Conservation (phyloP, 169 alveolate species). For the Babesia bovis region DNA sequence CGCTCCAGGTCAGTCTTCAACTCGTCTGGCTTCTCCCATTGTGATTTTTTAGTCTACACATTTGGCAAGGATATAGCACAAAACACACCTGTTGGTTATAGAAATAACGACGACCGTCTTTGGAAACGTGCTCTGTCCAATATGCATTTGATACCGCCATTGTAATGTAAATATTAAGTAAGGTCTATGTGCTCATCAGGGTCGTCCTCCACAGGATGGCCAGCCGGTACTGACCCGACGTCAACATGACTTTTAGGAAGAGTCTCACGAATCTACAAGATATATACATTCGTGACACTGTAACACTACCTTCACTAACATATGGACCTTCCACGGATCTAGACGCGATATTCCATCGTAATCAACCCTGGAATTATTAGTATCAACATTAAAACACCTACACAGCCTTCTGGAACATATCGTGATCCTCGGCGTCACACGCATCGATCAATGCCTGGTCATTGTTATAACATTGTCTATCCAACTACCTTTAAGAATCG, state of each 20-base stretch:
- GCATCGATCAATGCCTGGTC: conserved; percentile 53
- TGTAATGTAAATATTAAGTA: conserved; percentile 9
- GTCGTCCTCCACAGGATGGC: conserved; percentile 2
- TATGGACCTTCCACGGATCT: conserved; percentile 64
- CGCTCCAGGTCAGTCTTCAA: conserved; percentile 72
- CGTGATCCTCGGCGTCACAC: conserved; percentile 48
- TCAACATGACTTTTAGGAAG: conserved; percentile 16
- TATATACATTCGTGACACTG: not conserved
- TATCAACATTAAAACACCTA: not conserved
- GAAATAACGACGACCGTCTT: conserved; percentile 81
- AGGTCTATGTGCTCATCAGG: conserved; percentile 53
- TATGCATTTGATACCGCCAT: conserved; percentile 4
- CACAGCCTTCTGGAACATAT: conserved; percentile 47
- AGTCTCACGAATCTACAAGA: conserved; percentile 8
- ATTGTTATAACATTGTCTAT: not conserved
- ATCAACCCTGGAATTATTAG: conserved; percentile 26
- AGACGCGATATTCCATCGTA: conserved; percentile 40
- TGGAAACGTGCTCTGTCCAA: conserved; percentile 82
- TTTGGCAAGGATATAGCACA: not conserved
- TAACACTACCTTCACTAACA: conserved; percentile 47
- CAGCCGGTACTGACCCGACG: conserved; percentile 36
- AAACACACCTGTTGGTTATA: conserved; percentile 68
- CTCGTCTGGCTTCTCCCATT: conserved; percentile 84
- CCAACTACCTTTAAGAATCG: conserved; percentile 38
- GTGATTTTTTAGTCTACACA: conserved; percentile 75